Evolutionary conservation across 345 rosid species (phyloP), one percentile per base, ranked within the genome.

Genomic region (Eucalyptus leucophloia): DNA sequence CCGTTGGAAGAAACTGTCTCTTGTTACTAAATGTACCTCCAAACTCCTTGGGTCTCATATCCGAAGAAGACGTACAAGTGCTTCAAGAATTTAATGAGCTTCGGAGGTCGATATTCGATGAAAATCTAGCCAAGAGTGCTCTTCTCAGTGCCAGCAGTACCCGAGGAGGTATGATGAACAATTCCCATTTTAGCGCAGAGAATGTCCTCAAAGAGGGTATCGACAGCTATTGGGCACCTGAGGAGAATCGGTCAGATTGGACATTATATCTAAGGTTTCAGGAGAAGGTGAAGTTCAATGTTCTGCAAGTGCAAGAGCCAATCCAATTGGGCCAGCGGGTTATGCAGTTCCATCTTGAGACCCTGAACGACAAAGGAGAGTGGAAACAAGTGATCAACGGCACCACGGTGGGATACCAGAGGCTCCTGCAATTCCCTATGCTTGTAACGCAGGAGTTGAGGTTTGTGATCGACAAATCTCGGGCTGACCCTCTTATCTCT

Each of bases 241-340:
- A 94, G 90, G 96, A 96, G 91, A 92, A 93, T 58, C 90, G 91
- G 23, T 87, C 88, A 2, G 62, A 56, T 21, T 97, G 99, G 99
- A 91, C 88, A 58, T 80, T 98, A 69, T 86, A 90, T 87, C 86
- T 98, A 34, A 88, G 93, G 89, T 93, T 98, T 90, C 92, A 87
- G 60, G 93, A 95, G 62, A 12, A 91, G 23, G 93, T 94, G 11
- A 92, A 94, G 49, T 98, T 98, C 93, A 97, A 97, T 53, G 96
- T 97, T 69, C 86, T 98, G 89, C 95, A 92, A 91, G 91, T 96
- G 87, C 95, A 92, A 91, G 99, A 98, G 92, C 99, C 98, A 12
- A 95, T 98, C 89, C 97, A 98, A 47, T 95, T 98, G 96, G 99
- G 99, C 87, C 98, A 98, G 90, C 93, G 98, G 69, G 54, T 98